These are phyloP conservation scores for Verticillium dahliae DNA, from an alignment of 2,329 filamentous ascomycete genomes.

Conservation along the genomic window DNA sequence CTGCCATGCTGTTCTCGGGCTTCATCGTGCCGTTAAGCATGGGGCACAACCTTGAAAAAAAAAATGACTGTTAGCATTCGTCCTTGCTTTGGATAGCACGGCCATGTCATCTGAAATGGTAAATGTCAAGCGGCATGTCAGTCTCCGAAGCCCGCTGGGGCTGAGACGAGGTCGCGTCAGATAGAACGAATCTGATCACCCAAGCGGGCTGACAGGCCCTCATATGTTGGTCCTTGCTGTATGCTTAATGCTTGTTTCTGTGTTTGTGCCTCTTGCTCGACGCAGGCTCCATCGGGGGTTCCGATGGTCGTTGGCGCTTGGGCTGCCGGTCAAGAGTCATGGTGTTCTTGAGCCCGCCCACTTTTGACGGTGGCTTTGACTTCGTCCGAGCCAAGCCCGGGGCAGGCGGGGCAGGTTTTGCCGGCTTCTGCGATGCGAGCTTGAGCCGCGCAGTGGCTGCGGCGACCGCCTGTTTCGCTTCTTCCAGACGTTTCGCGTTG, in stretches of 20 bases:
- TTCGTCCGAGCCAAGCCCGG: neutral
- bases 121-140: neutral
- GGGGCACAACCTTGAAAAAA: slow-evolving; percentile 61
- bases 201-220: no score
- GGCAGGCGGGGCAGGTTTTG: neutral
- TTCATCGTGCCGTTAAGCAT: slow-evolving; percentile 80
- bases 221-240: neutral
- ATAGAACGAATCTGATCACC: no score
- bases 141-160: neutral
- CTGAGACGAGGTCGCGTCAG: neutral
- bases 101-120: neutral
- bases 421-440: neutral
- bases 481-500: slow-evolving; percentile 8
- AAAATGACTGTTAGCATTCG: slow-evolving; percentile 18
- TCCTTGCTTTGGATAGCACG: slow-evolving; percentile 4
- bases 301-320: no score
- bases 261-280: neutral
- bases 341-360: no score
- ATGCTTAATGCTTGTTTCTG: neutral
- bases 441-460: slow-evolving; percentile 1
- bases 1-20: slow-evolving; percentile 44
- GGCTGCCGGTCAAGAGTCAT: no score
- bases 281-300: no score
- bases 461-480: slow-evolving; percentile 13
- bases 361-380: neutral